phyloP scores from a whole-genome alignment of 257 asterid genomes.

The Oldenlandia corymbosa region DNA sequence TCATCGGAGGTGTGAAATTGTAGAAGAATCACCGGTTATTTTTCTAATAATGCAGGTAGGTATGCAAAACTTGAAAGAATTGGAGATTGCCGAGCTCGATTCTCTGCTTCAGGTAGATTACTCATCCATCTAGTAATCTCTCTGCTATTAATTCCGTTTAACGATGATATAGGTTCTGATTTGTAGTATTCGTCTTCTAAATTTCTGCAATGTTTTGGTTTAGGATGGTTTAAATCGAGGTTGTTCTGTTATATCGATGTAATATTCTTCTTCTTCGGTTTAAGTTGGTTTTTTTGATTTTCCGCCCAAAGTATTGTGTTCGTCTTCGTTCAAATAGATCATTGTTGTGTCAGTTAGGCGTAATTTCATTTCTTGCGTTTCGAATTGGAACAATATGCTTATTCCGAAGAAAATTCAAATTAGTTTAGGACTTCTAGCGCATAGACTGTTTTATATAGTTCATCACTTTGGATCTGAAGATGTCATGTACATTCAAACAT shows the following conservation, averaged over 20 bases:
- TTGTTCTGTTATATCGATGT: not conserved
- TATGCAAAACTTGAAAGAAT: conserved; percentile 75
- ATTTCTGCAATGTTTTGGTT: not conserved
- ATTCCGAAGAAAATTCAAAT: too few relatives aligned
- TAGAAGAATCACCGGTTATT: not conserved
- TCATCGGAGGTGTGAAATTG: conserved; percentile 9
- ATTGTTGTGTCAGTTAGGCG: not conserved
- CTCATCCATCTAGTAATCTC: too few relatives aligned
- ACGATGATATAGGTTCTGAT: not conserved
- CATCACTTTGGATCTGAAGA: not conserved
- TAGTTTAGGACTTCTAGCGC: too few relatives aligned
- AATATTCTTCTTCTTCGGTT: not conserved
- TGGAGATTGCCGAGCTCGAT: conserved; percentile 94
- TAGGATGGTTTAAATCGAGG: not conserved
- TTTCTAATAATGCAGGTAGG: conserved; percentile 56
- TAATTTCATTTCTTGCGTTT: not conserved
- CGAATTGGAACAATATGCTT: not conserved
- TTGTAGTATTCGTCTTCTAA: not conserved
- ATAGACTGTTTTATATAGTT: not conserved
- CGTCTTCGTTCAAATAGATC: not conserved
- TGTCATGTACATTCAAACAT: not conserved
- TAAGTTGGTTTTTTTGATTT: not conserved
- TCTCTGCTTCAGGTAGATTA: conserved; percentile 71
- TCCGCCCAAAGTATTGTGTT: too few relatives aligned
- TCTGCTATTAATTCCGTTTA: not conserved